Conservation (phyloP, 2,329 filamentous ascomycete genomes). For the Blastomyces gilchristii region DNA sequence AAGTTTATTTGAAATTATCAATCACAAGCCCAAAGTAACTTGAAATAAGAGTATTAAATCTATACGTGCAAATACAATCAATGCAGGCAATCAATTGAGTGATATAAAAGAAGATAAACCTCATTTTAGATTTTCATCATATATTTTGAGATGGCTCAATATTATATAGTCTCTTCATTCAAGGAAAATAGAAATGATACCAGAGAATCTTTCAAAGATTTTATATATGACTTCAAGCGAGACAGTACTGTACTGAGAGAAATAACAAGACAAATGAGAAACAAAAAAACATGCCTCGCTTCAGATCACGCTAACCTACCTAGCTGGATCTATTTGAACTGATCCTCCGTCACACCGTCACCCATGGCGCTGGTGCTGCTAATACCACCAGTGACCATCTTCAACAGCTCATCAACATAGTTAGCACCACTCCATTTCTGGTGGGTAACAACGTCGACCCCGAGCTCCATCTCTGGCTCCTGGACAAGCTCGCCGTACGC, state of each 20-base stretch:
- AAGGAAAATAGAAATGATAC: not conserved
- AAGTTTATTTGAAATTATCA: too few species aligned
- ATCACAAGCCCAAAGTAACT: too few species aligned
- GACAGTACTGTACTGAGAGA: not conserved
- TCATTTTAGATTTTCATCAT: too few species aligned
- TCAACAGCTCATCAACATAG: conserved; percentile 87
- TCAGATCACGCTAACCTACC: not conserved
- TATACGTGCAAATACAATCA: too few species aligned
- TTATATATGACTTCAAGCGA: not conserved
- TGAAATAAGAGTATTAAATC: too few species aligned
- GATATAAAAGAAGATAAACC: too few species aligned
- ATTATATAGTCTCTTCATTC: not conserved
- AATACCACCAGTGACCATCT: conserved; percentile 93
- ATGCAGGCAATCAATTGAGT: too few species aligned
- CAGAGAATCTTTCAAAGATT: not conserved
- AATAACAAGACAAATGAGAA: not conserved
- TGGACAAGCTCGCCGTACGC: conserved; percentile 96
- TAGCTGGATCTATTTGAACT: conserved; percentile 55
- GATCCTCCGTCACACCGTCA: conserved; percentile 93
- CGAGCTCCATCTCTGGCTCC: conserved; percentile 87
- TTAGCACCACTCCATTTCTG: conserved; percentile 97
- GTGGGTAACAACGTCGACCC: conserved; percentile 92
- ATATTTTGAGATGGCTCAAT: too few species aligned
- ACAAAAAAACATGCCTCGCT: not conserved
- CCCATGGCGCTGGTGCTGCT: conserved; percentile 93